Percentiles rank a stretch among this genome's conserved stretches.
phyloP scores from a whole-genome alignment of 768 basidiomycete genomes.

The Chalciporus sphaerocephalus region DNA sequence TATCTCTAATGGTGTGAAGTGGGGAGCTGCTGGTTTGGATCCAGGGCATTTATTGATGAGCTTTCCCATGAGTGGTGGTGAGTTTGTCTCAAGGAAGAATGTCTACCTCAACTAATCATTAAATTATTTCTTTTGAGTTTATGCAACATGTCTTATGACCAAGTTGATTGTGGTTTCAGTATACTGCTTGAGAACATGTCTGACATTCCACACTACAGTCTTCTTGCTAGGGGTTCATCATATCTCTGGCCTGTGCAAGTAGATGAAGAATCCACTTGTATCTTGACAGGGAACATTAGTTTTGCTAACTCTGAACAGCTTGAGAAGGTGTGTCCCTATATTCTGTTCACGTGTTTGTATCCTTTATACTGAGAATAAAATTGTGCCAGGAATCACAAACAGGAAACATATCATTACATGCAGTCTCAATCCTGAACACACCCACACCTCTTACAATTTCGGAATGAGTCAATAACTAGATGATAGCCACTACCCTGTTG shows the following conservation, averaged over 20 bases:
- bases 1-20: constrained; percentile 9
- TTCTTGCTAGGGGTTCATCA: constrained; percentile 30
- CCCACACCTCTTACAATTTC: too few species aligned
- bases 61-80: constrained; percentile 26
- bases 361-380: neutral
- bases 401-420: neutral
- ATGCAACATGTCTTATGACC: constrained; percentile 26
- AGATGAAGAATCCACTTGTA: neutral
- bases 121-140: constrained; percentile 13
- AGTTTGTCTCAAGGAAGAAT: neutral
- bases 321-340: constrained; percentile 3
- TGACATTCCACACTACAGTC: constrained; percentile 15
- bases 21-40: constrained; percentile 17
- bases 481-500: too few species aligned
- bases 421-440: neutral
- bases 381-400: neutral
- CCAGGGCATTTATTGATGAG: constrained; percentile 17
- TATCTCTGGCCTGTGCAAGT: constrained; percentile 12
- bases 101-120: neutral
- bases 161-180: constrained; percentile 17
- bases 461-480: too few species aligned
- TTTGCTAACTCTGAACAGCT: constrained; percentile 3
- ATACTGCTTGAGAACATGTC: neutral
- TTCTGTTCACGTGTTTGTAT: too few species aligned
- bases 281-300: neutral